These are phyloP conservation scores for Priceomyces haplophilus DNA, from an alignment of 805 yeast genomes.

Conservation along the genomic window DNA sequence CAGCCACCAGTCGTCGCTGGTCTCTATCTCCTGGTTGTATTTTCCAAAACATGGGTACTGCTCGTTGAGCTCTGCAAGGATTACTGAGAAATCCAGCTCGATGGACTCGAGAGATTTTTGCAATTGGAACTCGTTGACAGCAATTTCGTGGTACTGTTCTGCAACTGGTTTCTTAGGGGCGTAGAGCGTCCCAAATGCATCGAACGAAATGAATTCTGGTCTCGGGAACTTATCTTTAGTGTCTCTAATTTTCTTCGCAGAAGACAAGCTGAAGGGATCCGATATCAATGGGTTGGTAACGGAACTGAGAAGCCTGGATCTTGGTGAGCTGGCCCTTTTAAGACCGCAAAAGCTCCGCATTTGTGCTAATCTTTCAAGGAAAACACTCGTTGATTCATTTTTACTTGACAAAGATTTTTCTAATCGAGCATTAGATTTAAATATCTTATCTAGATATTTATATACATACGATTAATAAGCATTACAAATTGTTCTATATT, in stretches of 20 bases:
- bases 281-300: slow-evolving; percentile 11
- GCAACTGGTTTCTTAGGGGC: slow-evolving; percentile 53
- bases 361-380: neutral
- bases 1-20: slow-evolving; percentile 56
- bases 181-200: slow-evolving; percentile 67
- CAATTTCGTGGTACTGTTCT: slow-evolving; percentile 51
- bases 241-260: slow-evolving; percentile 24
- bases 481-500: neutral
- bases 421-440: neutral
- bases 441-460: neutral
- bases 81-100: slow-evolving; percentile 22
- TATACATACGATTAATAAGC: neutral
- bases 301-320: neutral
- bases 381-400: neutral
- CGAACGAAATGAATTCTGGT: slow-evolving; percentile 57
- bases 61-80: slow-evolving; percentile 33
- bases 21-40: slow-evolving; percentile 14
- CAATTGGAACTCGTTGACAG: slow-evolving; percentile 41
- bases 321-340: neutral
- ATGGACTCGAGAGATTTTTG: slow-evolving; percentile 24
- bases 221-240: slow-evolving; percentile 26
- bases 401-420: neutral
- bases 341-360: neutral
- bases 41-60: slow-evolving; percentile 66
- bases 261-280: slow-evolving; percentile 24